Base-by-base conservation (phyloP, 306 rosid species). In the Vigna angularis region DNA sequence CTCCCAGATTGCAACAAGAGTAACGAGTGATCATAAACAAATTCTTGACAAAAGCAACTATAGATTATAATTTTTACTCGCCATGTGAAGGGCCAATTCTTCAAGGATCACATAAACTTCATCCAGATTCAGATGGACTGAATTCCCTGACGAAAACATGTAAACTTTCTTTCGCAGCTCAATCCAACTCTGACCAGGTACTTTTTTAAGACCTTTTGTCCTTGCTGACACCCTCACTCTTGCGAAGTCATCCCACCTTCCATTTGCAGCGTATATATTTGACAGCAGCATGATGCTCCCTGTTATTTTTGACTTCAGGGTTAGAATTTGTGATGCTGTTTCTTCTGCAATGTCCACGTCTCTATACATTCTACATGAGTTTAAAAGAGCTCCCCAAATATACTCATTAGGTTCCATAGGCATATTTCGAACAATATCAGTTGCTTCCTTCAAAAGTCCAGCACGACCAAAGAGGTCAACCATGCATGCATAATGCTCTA, bases 171-270 rank as follows among this genome's bases (percentile, higher is more conserved):
- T 87, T 79, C 89, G 85, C 77, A 94, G 88, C 87, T 88, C 90
- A 61, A 94, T 92, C 96, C 91, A 92, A 82, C 98, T 94, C 80
- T 83, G 89, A 20, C 97, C 93, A 10, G 90, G 83, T 70, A 78
- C 82, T 79, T 90, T 92, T 86, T 85, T 90, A 4, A 88, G 75
- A 34, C 97, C 97, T 66, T 88, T 87, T 81, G 81, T 44, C 83
- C 87, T 94, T 30, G 91, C 89, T n/a, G 85, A 90, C 73, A 87
- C 70, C 81, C 96, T 89, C 78, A 90, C 88, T 85, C 81, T 87
- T n/a, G 94, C 93, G 4, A 93, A 90, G 32, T 94, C 97, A 61
- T 90, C 89, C 98, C 98, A 92, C 83, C 85, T 88, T 73, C 94
- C 91, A 63, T 82, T 79, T 14, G 87, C 93, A 44, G 98, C 94